phyloP scores from a whole-genome alignment of 805 yeast species.

The Hanseniaspora valbyensis region DNA sequence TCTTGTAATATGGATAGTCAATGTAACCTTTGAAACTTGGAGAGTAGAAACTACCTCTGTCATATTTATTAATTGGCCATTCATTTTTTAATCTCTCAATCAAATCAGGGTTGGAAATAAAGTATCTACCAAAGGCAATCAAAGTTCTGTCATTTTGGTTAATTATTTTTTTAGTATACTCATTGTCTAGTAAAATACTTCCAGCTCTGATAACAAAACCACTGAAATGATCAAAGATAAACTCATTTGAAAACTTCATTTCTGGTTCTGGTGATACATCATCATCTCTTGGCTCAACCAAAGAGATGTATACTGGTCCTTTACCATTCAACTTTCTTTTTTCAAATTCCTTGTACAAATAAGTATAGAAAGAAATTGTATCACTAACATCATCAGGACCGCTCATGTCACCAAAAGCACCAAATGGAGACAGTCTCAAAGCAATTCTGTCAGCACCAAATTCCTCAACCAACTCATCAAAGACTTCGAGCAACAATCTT shows the following conservation, averaged over 20 bases:
- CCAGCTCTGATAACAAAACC: constrained; percentile 37
- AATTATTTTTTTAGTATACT: constrained; percentile 24
- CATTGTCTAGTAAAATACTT: constrained; percentile 25
- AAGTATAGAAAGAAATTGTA: constrained; percentile 34
- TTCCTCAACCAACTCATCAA: constrained; percentile 40
- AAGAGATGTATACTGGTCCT: constrained; percentile 7
- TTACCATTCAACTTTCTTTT: constrained; percentile 30
- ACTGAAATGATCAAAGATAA: constrained; percentile 35
- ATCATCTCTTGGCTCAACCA: constrained; percentile 37
- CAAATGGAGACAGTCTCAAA: constrained; percentile 40
- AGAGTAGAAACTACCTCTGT: constrained; percentile 41
- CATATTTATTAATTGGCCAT: constrained; percentile 34
- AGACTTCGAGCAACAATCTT: constrained; percentile 37
- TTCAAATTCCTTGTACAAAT: constrained; percentile 35
- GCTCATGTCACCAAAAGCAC: constrained; percentile 31
- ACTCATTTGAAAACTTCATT: constrained; percentile 30
- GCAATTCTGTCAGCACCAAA: constrained; percentile 43
- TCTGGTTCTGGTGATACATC: constrained; percentile 23
- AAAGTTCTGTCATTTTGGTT: constrained; percentile 35
- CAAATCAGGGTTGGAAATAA: constrained; percentile 47
- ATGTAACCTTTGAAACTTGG: constrained; percentile 33
- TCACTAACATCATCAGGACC: constrained; percentile 33
- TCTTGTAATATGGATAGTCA: constrained; percentile 32
- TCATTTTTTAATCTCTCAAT: constrained; percentile 35
- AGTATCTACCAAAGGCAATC: constrained; percentile 38